Percentiles rank a stretch among this genome's conserved stretches.
Evolutionary conservation across 169 alveolate genomes (phyloP).

Genomic region (Cyclospora cayetanensis): DNA sequence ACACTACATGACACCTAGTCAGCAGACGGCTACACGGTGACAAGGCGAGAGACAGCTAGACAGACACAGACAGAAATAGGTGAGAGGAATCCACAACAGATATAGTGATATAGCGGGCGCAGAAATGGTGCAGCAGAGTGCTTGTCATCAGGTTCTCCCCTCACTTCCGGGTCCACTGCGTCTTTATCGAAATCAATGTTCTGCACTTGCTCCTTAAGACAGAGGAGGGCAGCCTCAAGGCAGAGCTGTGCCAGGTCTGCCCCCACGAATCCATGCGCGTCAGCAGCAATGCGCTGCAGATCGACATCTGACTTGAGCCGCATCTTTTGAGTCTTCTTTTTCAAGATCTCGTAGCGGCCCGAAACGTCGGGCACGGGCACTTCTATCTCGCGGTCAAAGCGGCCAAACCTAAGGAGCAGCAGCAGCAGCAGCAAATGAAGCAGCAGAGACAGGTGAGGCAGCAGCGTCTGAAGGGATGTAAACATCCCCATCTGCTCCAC

Average conservation of each 20-base stretch:
- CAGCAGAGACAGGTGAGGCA: conserved; percentile 12
- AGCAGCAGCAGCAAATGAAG: not conserved
- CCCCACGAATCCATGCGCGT: conserved; percentile 93
- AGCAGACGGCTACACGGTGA: not conserved
- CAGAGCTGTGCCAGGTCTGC: conserved; percentile 96
- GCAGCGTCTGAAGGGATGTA: not conserved
- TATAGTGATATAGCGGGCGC: not conserved
- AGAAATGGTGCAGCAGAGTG: not conserved
- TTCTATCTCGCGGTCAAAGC: conserved; percentile 90
- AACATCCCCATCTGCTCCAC: not conserved
- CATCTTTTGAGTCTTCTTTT: conserved; percentile 89
- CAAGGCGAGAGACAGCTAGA: not conserved
- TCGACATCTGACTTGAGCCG: conserved; percentile 85
- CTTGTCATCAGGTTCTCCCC: not conserved
- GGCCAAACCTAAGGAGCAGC: conserved; percentile 81
- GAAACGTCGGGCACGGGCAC: conserved; percentile 89
- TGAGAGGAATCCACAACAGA: not conserved
- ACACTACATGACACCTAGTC: not conserved
- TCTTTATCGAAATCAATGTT: conserved; percentile 97
- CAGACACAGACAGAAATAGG: not conserved
- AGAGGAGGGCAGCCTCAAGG: conserved; percentile 96
- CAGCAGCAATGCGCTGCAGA: conserved; percentile 87
- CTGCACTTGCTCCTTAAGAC: conserved; percentile 98
- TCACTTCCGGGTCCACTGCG: conserved; percentile 94
- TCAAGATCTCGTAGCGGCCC: conserved; percentile 90